Base-by-base conservation (phyloP, 1,284 basidiomycete genomes). In the Tilletiopsis washingtonensis region DNA sequence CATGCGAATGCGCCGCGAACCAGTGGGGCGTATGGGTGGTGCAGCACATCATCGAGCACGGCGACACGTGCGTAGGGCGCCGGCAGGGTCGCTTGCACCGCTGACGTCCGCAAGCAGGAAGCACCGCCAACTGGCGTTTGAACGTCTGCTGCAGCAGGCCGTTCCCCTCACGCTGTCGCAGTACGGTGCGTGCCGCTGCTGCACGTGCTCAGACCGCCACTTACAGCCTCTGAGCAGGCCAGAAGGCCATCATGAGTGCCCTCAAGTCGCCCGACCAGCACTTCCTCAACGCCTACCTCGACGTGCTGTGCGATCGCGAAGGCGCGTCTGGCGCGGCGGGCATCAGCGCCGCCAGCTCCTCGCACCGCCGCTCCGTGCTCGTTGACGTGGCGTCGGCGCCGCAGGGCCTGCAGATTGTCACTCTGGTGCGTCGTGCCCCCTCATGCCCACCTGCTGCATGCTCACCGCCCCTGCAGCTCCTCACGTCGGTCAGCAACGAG, bases 21-120 rank as follows among this genome's bases (percentile, higher is more conserved):
- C 70, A 71, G 47, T 71, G 66, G 64, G 70, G 70, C 21, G 69
- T 73, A 0, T 73, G 70, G 70, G 64, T 71, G 17, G 60, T 71
- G 24, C 62, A 69, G 51, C 64, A 67, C 51, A 62, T 71, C 29
- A 57, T 70, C 43, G 69, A 73, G 49, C 67, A 71, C 37, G 66
- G 67, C 2, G 46, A 48, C 24, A 27, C 12, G 3, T 40, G n/a
- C n/a, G n/a, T n/a, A n/a, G n/a, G n/a, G n/a, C n/a, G n/a, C n/a
- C n/a, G n/a, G n/a, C n/a, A n/a, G n/a, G n/a, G n/a, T n/a, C n/a
- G n/a, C n/a, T n/a, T n/a, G n/a, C n/a, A n/a, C n/a, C n/a, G n/a
- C n/a, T n/a, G n/a, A n/a, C n/a, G n/a, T n/a, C n/a, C n/a, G n/a
- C n/a, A n/a, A n/a, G n/a, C n/a, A n/a, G n/a, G n/a, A n/a, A 57